Evolutionary conservation across 352 stramenopile genomes (phyloP).

Genomic region (Pythium rishiriense): DNA sequence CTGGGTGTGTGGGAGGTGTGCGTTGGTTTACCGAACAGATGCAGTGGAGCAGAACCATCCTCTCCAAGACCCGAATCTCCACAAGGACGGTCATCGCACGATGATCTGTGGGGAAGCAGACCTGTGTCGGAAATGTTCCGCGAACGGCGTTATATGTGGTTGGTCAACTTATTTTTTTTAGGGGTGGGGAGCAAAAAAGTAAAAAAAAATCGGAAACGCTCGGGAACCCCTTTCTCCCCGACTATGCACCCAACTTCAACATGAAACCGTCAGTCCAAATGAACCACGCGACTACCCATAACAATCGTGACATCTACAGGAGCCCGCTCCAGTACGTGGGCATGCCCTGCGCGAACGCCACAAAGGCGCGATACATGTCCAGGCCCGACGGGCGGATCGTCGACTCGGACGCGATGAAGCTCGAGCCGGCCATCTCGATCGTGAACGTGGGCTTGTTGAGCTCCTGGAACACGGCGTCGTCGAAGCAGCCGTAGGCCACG

Average conservation of each 20-base stretch:
- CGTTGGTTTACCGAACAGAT: too few relatives aligned
- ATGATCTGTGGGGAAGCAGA: too few relatives aligned
- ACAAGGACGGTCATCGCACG: too few relatives aligned
- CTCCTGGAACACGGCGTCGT: conserved; percentile 31
- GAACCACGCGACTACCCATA: neutral
- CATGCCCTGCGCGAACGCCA: conserved; percentile 24
- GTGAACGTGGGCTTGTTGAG: conserved; percentile 33
- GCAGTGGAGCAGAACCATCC: too few relatives aligned
- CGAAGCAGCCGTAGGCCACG: conserved; percentile 32
- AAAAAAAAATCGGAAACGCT: neutral
- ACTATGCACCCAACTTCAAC: conserved; percentile 13
- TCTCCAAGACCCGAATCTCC: too few relatives aligned
- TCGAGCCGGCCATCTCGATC: conserved; percentile 31
- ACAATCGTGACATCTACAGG: neutral
- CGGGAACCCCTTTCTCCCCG: too few relatives aligned
- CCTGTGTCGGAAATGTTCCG: neutral
- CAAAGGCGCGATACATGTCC: conserved; percentile 7
- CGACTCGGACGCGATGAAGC: conserved; percentile 25
- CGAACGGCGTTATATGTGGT: too few relatives aligned
- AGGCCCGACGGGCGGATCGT: conserved; percentile 21
- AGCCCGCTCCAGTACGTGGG: conserved; percentile 23
- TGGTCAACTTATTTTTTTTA: neutral
- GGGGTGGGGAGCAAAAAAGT: neutral
- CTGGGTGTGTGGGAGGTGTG: neutral
- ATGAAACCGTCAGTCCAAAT: conserved; percentile 2